Conservation (phyloP, 768 basidiomycete species). For the Rhizopogon vinicolor region DNA sequence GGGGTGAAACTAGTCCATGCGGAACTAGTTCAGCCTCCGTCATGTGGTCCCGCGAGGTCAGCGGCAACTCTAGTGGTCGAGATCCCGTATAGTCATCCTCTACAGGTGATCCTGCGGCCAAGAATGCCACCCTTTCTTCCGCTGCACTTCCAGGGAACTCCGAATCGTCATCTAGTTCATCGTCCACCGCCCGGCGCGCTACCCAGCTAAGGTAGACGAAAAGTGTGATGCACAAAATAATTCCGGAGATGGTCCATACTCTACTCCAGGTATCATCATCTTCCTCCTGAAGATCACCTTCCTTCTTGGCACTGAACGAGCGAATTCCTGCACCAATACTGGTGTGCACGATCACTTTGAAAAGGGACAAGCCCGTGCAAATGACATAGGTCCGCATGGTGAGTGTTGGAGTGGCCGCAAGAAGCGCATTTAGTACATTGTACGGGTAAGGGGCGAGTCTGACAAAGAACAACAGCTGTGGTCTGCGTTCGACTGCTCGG, state of each 20-base stretch:
- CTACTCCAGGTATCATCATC: constrained; percentile 44
- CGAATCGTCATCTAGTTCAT: constrained; percentile 44
- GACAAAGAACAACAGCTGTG: constrained; percentile 85
- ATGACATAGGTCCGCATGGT: constrained; percentile 73
- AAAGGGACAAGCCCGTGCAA: constrained; percentile 78
- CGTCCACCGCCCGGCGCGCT: constrained; percentile 65
- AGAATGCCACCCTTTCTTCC: constrained; percentile 54
- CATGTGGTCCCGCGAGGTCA: constrained; percentile 32
- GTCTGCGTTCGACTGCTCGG: constrained; percentile 82
- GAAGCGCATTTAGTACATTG: constrained; percentile 93
- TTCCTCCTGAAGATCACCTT: constrained; percentile 36
- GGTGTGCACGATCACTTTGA: constrained; percentile 91
- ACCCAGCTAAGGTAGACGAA: constrained; percentile 78
- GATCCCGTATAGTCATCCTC: constrained; percentile 11
- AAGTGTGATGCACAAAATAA: constrained; percentile 67
- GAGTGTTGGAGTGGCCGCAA: constrained; percentile 83
- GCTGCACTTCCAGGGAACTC: constrained; percentile 24
- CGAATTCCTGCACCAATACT: constrained; percentile 82
- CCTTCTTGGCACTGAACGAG: constrained; percentile 61
- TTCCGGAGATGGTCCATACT: constrained; percentile 65
- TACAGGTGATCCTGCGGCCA: constrained; percentile 29
- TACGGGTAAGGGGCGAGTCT: constrained; percentile 90
- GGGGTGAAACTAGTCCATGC: constrained; percentile 11
- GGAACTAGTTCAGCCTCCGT: constrained; percentile 39
- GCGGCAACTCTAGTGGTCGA: constrained; percentile 8